Conservation (phyloP, 73 alveolate genomes). For the Paramecium sexaurelia region DNA sequence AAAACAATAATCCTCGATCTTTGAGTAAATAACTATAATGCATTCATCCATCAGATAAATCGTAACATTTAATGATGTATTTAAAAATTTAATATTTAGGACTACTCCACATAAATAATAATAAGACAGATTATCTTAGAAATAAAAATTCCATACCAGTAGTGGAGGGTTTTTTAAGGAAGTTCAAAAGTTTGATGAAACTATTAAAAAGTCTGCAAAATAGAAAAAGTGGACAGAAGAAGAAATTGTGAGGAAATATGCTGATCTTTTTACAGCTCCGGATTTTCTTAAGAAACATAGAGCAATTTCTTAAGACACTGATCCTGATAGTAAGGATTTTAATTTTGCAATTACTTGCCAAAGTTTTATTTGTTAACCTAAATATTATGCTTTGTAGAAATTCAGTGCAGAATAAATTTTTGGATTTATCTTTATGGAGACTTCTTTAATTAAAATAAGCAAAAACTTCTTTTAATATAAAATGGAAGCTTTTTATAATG, state of each 20-base stretch:
- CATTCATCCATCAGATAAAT: neutral
- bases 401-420: neutral
- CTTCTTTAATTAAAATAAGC: neutral
- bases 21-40: neutral
- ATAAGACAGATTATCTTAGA: neutral
- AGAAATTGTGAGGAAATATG: slow-evolving; percentile 46
- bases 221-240: slow-evolving; percentile 48
- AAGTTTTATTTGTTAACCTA: slow-evolving; percentile 18
- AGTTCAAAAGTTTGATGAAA: neutral
- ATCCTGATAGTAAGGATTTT: neutral
- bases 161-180: neutral
- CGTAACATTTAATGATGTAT: neutral
- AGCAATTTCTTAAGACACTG: slow-evolving; percentile 17
- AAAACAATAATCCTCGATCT: neutral
- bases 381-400: slow-evolving; percentile 4
- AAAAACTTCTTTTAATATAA: neutral
- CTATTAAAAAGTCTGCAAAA: neutral
- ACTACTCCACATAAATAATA: neutral
- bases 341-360: slow-evolving; percentile 17
- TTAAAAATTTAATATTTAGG: neutral
- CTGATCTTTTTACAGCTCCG: slow-evolving; percentile 51
- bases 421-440: neutral
- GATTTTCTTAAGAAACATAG: slow-evolving; percentile 12
- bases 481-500: neutral
- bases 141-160: neutral